Conservation (phyloP, 805 yeast genomes). For the Pichia californica region DNA sequence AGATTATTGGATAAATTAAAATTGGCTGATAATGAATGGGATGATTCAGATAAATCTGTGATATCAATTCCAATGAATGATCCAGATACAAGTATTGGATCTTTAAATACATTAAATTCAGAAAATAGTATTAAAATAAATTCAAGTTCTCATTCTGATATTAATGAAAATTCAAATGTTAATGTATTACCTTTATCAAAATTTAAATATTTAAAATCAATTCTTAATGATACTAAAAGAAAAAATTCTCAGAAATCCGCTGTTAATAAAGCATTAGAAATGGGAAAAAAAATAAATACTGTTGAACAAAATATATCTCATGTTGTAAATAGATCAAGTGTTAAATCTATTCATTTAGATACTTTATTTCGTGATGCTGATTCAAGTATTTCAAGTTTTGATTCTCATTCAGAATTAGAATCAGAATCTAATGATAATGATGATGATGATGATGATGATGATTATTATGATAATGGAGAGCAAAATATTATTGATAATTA, state of each 20-base stretch:
- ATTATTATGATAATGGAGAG: neutral
- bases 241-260: constrained; percentile 15
- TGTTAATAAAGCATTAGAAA: constrained; percentile 18
- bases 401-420: neutral
- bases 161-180: neutral
- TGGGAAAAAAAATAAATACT: constrained; percentile 19
- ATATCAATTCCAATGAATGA: neutral
- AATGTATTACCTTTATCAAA: constrained; percentile 22
- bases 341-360: constrained; percentile 17
- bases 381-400: constrained; percentile 3
- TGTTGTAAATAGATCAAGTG: constrained; percentile 9
- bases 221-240: constrained; percentile 15
- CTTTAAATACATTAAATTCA: neutral
- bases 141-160: neutral
- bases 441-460: constrained; percentile 1
- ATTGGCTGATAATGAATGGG: constrained; percentile 28
- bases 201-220: constrained; percentile 27
- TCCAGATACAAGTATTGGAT: constrained; percentile 4
- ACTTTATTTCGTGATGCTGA: constrained; percentile 8
- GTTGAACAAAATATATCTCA: constrained; percentile 16
- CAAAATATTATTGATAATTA: neutral
- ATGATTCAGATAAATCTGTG: constrained; percentile 6
- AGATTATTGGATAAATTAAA: constrained; percentile 29
- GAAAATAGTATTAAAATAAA: neutral
- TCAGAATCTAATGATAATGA: neutral